phyloP scores from a whole-genome alignment of 176 grass and related monocot species.

The Carex myosuroides region DNA sequence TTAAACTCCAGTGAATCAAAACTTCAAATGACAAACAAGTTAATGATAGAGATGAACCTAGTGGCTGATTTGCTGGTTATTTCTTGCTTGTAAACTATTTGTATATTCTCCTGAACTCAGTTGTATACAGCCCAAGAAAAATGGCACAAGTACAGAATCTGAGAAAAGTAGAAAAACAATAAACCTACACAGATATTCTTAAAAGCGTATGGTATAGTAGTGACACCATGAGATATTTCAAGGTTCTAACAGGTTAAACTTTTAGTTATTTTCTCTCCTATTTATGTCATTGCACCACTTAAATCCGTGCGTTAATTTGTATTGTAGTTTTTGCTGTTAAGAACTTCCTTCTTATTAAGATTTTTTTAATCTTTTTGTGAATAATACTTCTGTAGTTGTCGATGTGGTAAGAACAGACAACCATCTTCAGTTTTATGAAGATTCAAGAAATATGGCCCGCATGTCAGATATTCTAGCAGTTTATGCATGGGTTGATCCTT shows the following conservation, averaged over 20 bases:
- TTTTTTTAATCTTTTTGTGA: background rate
- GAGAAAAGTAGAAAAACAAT: background rate
- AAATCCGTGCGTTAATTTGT: background rate
- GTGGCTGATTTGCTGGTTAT: background rate
- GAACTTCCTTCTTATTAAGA: background rate
- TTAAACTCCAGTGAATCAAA: slow-evolving; percentile 11
- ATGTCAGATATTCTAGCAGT: slow-evolving; percentile 99
- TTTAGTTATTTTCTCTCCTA: background rate
- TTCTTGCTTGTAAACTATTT: background rate
- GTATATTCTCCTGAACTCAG: background rate
- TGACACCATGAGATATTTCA: background rate
- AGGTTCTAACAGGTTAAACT: background rate
- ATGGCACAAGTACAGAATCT: background rate
- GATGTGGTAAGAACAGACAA: slow-evolving; percentile 98
- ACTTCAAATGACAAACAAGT: background rate
- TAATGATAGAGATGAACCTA: background rate
- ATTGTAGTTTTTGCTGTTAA: background rate
- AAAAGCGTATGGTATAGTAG: background rate
- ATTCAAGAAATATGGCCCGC: slow-evolving; percentile 98
- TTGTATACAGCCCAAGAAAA: background rate
- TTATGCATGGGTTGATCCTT: slow-evolving; percentile 99
- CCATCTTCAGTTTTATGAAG: slow-evolving; percentile 90
- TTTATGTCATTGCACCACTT: background rate
- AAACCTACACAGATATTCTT: background rate
- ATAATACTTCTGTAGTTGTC: slow-evolving; percentile 53